Evolutionary conservation across 139 green algal genomes (phyloP).

Genomic region (Haematococcus sp.): DNA sequence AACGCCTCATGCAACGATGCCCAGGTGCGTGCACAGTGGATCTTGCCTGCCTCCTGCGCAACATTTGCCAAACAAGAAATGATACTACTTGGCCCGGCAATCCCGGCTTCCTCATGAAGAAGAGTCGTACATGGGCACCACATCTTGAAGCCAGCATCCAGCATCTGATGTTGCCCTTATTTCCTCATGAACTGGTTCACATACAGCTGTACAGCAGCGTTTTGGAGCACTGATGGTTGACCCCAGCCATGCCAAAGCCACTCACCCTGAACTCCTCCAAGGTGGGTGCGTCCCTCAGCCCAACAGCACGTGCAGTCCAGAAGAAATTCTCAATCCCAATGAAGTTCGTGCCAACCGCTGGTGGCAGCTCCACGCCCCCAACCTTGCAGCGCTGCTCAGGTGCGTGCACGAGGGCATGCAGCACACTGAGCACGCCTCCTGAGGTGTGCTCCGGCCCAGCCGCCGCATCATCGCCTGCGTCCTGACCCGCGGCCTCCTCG

Average conservation of each 20-base stretch:
- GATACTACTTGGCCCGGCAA: too few relatives aligned
- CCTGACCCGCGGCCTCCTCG: background rate
- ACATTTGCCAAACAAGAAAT: too few relatives aligned
- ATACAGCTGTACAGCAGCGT: too few relatives aligned
- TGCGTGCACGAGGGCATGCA: background rate
- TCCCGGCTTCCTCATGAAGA: too few relatives aligned
- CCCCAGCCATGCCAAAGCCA: too few relatives aligned
- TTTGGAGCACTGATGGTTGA: too few relatives aligned
- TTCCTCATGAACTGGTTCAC: too few relatives aligned
- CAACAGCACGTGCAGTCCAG: slow-evolving; percentile 41
- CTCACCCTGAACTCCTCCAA: slow-evolving; percentile 40
- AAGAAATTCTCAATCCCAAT: slow-evolving; percentile 32
- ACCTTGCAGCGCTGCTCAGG: slow-evolving; percentile 1
- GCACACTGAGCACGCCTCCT: background rate
- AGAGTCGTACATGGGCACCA: too few relatives aligned
- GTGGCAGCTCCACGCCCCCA: slow-evolving; percentile 13
- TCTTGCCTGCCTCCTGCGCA: slow-evolving; percentile 10
- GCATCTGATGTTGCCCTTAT: too few relatives aligned
- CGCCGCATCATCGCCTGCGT: background rate
- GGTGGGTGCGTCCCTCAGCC: slow-evolving; percentile 15
- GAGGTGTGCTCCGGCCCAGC: background rate
- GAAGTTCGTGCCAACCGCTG: slow-evolving; percentile 9
- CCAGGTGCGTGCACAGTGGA: slow-evolving; percentile 38
- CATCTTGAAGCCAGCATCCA: too few relatives aligned
- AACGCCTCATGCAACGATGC: slow-evolving; percentile 24